A percentile compares a stretch with the other conserved stretches of the same genome.
Conservation (phyloP, 257 asterid genomes). For the Sherardia arvensis region DNA sequence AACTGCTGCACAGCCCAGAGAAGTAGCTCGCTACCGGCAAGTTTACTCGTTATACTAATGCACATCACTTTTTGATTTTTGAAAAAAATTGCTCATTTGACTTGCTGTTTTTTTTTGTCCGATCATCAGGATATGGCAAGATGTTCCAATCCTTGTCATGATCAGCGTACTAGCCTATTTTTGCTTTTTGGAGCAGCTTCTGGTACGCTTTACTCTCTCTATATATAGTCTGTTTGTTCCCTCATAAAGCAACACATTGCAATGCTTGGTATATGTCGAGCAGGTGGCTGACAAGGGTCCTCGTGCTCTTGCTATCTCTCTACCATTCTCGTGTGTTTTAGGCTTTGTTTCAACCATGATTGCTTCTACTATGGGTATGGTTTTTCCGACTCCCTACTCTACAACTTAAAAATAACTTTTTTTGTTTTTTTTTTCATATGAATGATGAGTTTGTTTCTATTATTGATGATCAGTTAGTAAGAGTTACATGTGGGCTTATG, state of each 20-base stretch:
- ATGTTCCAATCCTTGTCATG: constrained; percentile 90
- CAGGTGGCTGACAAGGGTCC: constrained; percentile 85
- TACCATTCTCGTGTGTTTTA: constrained; percentile 83
- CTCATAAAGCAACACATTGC: neutral
- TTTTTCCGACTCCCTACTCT: neutral
- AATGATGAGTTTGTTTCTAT: neutral
- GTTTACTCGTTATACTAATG: constrained; percentile 14
- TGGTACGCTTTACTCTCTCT: constrained; percentile 41
- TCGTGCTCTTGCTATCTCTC: constrained; percentile 90
- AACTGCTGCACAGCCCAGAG: constrained; percentile 42
- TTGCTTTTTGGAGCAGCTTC: constrained; percentile 96
- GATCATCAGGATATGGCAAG: constrained; percentile 78
- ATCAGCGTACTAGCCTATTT: constrained; percentile 97
- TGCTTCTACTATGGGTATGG: constrained; percentile 88
- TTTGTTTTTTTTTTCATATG: no score
- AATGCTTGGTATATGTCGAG: constrained; percentile 1
- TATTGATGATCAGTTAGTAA: constrained; percentile 62
- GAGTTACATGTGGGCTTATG: constrained; percentile 94
- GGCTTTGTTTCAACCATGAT: constrained; percentile 91
- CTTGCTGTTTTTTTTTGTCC: constrained; percentile 6
- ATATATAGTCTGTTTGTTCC: constrained; percentile 1
- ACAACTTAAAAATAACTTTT: neutral
- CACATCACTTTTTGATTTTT: neutral
- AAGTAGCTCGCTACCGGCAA: constrained; percentile 66
- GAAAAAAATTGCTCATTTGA: constrained; percentile 10